phyloP scores from a whole-genome alignment of 495 filamentous ascomycete genomes.

The Penicillium pulvis region DNA sequence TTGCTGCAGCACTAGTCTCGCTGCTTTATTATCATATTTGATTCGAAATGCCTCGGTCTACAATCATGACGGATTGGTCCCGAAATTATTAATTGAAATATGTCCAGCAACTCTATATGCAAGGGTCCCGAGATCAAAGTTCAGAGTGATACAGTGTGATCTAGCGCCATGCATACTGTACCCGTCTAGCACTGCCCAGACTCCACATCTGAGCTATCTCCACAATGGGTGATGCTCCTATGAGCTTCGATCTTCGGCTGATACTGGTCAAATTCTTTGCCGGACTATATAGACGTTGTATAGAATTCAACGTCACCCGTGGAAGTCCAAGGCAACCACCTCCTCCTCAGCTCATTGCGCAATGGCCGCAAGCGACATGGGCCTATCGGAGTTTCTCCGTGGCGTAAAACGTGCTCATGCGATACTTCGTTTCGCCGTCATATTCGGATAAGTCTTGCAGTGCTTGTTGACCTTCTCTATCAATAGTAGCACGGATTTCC shows the following conservation, averaged over 20 bases:
- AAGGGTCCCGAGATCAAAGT: not conserved
- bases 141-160: not conserved
- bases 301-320: not conserved
- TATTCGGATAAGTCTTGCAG: conserved; percentile 53
- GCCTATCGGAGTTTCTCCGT: conserved; percentile 26
- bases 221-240: conserved; percentile 1
- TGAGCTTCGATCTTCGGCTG: not conserved
- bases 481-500: conserved; percentile 52
- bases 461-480: conserved; percentile 57
- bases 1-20: not conserved
- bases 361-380: not conserved
- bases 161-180: not conserved
- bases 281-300: not conserved
- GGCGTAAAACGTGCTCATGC: conserved; percentile 56
- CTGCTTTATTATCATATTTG: not conserved
- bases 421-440: conserved; percentile 60
- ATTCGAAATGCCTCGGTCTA: not conserved
- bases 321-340: not conserved
- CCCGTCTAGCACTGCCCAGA: not conserved
- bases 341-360: not conserved
- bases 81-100: not conserved
- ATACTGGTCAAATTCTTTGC: not conserved
- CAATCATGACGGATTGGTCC: not conserved
- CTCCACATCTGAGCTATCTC: not conserved
- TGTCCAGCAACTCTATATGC: not conserved